Conservation (phyloP, 73 alveolate genomes). For the Loxodes magnus region DNA sequence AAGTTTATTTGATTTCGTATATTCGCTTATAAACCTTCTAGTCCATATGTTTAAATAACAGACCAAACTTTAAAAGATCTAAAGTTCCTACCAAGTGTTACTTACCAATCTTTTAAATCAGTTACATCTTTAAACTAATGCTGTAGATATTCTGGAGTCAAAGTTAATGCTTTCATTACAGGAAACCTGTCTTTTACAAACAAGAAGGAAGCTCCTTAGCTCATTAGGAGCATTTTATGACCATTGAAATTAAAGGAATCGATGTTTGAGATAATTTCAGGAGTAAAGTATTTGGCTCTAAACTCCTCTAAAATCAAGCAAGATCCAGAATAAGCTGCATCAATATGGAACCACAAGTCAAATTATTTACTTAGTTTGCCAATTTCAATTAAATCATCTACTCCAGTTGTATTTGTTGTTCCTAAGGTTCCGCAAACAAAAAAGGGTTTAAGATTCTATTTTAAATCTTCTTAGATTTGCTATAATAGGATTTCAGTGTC, state of each 20-base stretch:
- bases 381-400: neutral
- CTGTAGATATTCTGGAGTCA: neutral
- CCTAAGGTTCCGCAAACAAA: slow-evolving; percentile 14
- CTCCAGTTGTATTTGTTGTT: slow-evolving; percentile 8
- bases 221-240: neutral
- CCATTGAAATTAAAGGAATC: slow-evolving; percentile 8
- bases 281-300: neutral
- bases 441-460: slow-evolving; percentile 3
- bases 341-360: slow-evolving; percentile 14
- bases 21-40: neutral
- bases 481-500: neutral
- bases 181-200: neutral
- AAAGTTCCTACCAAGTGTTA: slow-evolving; percentile 11
- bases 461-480: neutral
- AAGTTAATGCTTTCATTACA: neutral
- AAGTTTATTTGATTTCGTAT: neutral
- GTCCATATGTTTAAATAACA: neutral
- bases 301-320: neutral
- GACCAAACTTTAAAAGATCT: slow-evolving; percentile 1
- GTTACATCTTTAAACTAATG: no score
- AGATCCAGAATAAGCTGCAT: slow-evolving; percentile 22
- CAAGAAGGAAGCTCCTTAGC: neutral
- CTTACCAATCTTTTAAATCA: slow-evolving; percentile 1
- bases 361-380: slow-evolving; percentile 1
- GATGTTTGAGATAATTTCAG: neutral